These are phyloP conservation scores for Cyamopsis tetragonoloba DNA, from an alignment of 306 rosid species.

Conservation along the genomic window DNA sequence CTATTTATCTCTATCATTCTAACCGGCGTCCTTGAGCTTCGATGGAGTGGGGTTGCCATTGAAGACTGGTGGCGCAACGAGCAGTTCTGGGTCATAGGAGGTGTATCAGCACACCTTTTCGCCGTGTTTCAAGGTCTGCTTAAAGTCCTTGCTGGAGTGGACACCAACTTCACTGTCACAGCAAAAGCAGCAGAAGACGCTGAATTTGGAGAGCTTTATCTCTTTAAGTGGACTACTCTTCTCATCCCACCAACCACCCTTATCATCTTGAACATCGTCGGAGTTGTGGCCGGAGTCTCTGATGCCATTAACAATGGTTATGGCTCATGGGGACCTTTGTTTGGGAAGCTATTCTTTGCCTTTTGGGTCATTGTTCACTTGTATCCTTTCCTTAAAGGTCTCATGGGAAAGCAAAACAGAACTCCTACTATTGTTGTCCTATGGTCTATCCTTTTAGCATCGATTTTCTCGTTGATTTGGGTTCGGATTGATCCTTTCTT, in stretches of 20 bases:
- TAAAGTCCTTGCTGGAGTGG: slow-evolving; percentile 50
- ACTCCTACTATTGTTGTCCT: slow-evolving; percentile 48
- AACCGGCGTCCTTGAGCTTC: slow-evolving; percentile 41
- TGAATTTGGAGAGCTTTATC: slow-evolving; percentile 46
- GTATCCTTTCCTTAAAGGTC: slow-evolving; percentile 59
- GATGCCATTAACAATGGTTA: slow-evolving; percentile 49
- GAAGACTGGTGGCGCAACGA: slow-evolving; percentile 41
- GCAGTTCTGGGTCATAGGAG: slow-evolving; percentile 52
- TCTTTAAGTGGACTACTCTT: slow-evolving; percentile 52
- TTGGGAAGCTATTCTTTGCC: slow-evolving; percentile 50
- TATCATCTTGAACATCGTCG: slow-evolving; percentile 45
- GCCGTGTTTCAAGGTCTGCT: slow-evolving; percentile 54
- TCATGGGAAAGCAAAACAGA: slow-evolving; percentile 51
- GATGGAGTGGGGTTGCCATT: slow-evolving; percentile 44
- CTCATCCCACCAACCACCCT: slow-evolving; percentile 55
- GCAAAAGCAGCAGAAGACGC: slow-evolving; percentile 43
- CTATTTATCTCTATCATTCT: slow-evolving; percentile 43
- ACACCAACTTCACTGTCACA: slow-evolving; percentile 49
- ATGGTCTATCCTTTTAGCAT: slow-evolving; percentile 48
- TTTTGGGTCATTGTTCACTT: slow-evolving; percentile 54
- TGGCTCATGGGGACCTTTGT: slow-evolving; percentile 52
- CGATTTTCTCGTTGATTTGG: slow-evolving; percentile 52
- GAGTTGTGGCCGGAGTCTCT: slow-evolving; percentile 52
- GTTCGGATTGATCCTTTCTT: slow-evolving; percentile 54
- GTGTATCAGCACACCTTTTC: slow-evolving; percentile 49